Evolutionary conservation across 768 basidiomycete species (phyloP).

Genomic region (Mycena leptocephala): DNA sequence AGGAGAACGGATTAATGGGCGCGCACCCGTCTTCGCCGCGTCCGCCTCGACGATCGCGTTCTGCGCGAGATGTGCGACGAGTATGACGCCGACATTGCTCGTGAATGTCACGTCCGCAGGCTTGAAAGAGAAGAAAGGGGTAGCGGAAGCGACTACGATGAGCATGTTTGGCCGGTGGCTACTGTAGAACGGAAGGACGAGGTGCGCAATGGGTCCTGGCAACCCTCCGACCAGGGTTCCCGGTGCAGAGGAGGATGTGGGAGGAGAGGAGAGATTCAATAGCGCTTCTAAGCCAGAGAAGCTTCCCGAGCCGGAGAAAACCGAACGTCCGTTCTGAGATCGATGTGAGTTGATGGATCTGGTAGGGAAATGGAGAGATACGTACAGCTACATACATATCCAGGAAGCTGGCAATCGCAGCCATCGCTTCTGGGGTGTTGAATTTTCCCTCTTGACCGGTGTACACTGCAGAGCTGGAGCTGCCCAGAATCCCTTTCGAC

Average conservation of each 20-base stretch:
- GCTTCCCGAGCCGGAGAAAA: slow-evolving; percentile 5
- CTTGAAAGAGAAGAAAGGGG: slow-evolving; percentile 9
- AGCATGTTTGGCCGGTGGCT: slow-evolving; percentile 20
- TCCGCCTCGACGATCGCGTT: slow-evolving; percentile 25
- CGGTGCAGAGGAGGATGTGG: no score
- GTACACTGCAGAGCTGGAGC: background rate
- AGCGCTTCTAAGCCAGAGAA: slow-evolving; percentile 7
- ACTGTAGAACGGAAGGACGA: slow-evolving; percentile 24
- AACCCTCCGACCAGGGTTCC: background rate
- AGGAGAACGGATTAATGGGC: no score
- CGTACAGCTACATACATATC: background rate
- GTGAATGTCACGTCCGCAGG: slow-evolving; percentile 18
- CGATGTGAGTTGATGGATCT: background rate
- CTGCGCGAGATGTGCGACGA: slow-evolving; percentile 16
- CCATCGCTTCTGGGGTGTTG: slow-evolving; percentile 8
- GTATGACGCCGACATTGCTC: slow-evolving; percentile 21
- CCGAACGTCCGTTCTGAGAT: slow-evolving; percentile 8
- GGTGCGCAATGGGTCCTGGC: background rate
- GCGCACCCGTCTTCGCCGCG: slow-evolving; percentile 27
- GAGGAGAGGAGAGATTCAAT: background rate
- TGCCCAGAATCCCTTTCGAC: background rate
- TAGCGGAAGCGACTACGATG: slow-evolving; percentile 16
- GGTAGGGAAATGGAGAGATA: background rate
- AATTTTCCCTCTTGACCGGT: background rate
- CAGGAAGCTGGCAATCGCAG: slow-evolving; percentile 7